Evolutionary conservation across 768 basidiomycete genomes (phyloP), one percentile per base, ranked within the genome.

Genomic region (Chalciporus piperatus): DNA sequence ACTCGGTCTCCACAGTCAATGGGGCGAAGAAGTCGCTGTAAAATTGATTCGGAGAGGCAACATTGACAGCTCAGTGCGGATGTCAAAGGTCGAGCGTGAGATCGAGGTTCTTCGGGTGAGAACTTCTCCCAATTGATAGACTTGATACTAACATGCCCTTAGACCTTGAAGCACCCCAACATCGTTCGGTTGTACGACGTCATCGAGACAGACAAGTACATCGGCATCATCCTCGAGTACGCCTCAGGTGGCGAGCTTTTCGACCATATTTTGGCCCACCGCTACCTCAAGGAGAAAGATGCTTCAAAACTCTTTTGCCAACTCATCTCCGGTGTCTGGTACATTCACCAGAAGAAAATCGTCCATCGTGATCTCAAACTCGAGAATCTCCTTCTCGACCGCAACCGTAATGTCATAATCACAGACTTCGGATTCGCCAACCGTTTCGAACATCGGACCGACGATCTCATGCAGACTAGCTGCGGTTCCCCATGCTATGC

Each of bases 341-440:
- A 99, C 73, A 92, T 98, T 51, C 97, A 98, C 73, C 85, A 92
- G 72, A 98, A 98, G 80, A 95, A 97, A 76, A 98, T 99, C 55
- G 96, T 98, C 43, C 97, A 99, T 70, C 92, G 97, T 52, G 96
- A 99, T 73, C 87, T 99, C 70, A 99, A 99, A 74, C 86, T 99
- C 58, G 96, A 98, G 74, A 99, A 98, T 66, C 78, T 99, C 3
- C 85, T 99, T 38, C 85, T 99, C 51, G 97, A 99, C 74, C 89
- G 95, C 55, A 85, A 98, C 65, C 85, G 97, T 45, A 98, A 99
- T 66, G 92, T 99, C 58, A 96, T 99, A 75, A 97, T 99, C 75
- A 98, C 97, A 51, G 97, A 98, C 69, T 99, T 99, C 69, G 97
- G 97, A 12, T 99, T 98, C 63, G 97, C 97, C 54, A 99, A 98